A percentile compares a stretch with the other conserved stretches of the same genome.
Conservation (phyloP, 2,329 filamentous ascomycete species). For the Calonectria pseudoturangicola region DNA sequence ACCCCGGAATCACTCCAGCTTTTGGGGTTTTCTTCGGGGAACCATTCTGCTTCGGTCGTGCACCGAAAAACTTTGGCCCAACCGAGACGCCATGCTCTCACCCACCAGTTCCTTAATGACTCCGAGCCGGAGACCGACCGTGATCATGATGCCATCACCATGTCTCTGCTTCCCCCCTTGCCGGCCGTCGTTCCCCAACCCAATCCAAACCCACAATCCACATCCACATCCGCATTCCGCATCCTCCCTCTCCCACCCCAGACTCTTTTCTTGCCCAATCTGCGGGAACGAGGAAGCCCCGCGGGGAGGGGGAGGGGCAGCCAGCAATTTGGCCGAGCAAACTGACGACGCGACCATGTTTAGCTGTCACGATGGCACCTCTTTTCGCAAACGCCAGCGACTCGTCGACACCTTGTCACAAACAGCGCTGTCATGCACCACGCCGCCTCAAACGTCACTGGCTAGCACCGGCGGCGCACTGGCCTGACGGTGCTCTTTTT, state of each 20-base stretch:
- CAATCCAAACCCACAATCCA: conserved; percentile 7
- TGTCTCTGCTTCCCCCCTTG: conserved; percentile 39
- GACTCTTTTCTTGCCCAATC: conserved; percentile 8
- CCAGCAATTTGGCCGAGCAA: conserved; percentile 37
- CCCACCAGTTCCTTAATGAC: conserved; percentile 35
- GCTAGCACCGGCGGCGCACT: conserved; percentile 4
- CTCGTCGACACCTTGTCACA: conserved; percentile 47
- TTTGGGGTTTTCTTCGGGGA: conserved; percentile 31
- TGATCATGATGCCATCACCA: conserved; percentile 35
- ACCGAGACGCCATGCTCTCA: conserved; percentile 40
- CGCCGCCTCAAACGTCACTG: conserved; percentile 54
- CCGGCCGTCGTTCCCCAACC: conserved; percentile 43
- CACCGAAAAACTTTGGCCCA: conserved; percentile 26
- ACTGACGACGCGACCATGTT: conserved; percentile 10
- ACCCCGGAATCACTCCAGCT: conserved; percentile 20
- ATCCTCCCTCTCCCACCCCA: conserved; percentile 4
- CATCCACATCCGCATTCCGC: not conserved
- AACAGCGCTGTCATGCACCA: conserved; percentile 49
- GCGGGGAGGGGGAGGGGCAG: conserved; percentile 14
- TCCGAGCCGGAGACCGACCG: conserved; percentile 52
- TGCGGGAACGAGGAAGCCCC: conserved; percentile 25
- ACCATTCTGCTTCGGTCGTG: conserved; percentile 25
- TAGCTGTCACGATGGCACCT: conserved; percentile 33
- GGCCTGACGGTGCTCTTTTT: conserved; percentile 7
- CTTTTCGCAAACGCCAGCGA: conserved; percentile 6